phyloP scores from a whole-genome alignment of 2,329 filamentous ascomycete species.

The Didymella segeticola region DNA sequence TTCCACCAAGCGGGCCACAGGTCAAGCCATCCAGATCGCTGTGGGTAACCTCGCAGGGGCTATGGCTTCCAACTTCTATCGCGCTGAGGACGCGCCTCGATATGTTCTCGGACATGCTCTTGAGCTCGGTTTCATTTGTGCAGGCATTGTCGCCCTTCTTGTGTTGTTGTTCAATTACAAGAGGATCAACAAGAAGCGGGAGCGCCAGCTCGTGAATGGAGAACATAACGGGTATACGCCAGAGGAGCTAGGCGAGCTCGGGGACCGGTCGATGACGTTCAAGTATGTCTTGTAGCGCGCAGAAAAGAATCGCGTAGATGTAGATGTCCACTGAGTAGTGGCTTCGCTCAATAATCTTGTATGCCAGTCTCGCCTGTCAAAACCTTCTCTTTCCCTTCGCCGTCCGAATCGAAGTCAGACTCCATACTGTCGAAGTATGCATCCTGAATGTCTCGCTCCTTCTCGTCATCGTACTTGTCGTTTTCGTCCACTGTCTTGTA shows the following conservation, averaged over 20 bases:
- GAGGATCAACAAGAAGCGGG: slow-evolving; percentile 65
- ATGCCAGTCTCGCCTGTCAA: slow-evolving; percentile 56
- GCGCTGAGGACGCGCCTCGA: slow-evolving; percentile 56
- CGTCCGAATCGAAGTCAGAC: slow-evolving; percentile 66
- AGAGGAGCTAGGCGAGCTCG: slow-evolving; percentile 64
- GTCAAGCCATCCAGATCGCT: slow-evolving; percentile 57
- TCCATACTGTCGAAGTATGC: slow-evolving; percentile 83
- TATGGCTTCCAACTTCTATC: slow-evolving; percentile 77
- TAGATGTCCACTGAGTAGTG: not conserved
- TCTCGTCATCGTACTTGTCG: slow-evolving; percentile 74
- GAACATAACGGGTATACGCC: slow-evolving; percentile 52
- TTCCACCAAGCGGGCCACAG: slow-evolving; percentile 59
- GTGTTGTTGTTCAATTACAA: slow-evolving; percentile 60
- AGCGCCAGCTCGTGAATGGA: slow-evolving; percentile 44
- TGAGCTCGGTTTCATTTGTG: slow-evolving; percentile 58
- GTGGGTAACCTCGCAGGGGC: slow-evolving; percentile 60
- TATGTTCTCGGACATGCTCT: slow-evolving; percentile 61
- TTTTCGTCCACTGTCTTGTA: slow-evolving; percentile 74
- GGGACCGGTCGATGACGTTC: slow-evolving; percentile 69
- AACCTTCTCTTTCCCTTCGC: slow-evolving; percentile 47
- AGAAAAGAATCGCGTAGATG: not conserved
- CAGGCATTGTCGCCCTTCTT: slow-evolving; percentile 55
- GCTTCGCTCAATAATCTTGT: slow-evolving; percentile 53
- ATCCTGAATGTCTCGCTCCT: slow-evolving; percentile 70
- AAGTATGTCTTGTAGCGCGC: slow-evolving; percentile 62